Evolutionary conservation across 345 rosid species (phyloP), one percentile per base, ranked within the genome.

Genomic region (Syzygium aqueum): DNA sequence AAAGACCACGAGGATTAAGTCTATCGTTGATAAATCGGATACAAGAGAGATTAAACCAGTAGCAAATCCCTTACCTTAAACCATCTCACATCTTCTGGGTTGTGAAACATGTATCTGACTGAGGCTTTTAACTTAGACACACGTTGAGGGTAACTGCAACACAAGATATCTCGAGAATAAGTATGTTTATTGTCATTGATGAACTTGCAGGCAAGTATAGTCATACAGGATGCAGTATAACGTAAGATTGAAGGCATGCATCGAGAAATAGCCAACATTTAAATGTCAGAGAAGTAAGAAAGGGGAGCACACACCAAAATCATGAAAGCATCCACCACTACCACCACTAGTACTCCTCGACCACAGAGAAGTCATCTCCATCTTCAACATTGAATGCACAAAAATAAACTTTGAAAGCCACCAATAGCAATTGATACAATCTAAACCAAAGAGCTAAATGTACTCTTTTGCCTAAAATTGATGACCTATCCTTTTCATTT

Each of bases 21-120:
- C 16, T 16, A 54, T 80, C 23, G 6, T 59, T 22, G 56, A 43
- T 25, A 67, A 49, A 83, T 28, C 57, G 7, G 49, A 51, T 53
- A 52, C 25, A 33, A 33, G 27, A 80, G 12, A 10, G 12, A 73
- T 43, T 51, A 46, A 30, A 27, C 22, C 77, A 53, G 23, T 13
- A 54, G 63, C 80, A 51, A 86, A 49, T 46, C 37, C 61, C 87
- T 83, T 89, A 97, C 99, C 98, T 97, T 97, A 90, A 95, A 97
- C 99, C 99, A 96, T 93, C 92, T 94, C 85, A 97, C 99, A 56
- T 97, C 99, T 89, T 95, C 99, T n/a, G 98, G 99, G 87, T 89
- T 95, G 88, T 96, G 98, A 89, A 96, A 97, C 98, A 95, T 96
- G 85, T 94, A 96, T 90, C 98, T 92, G 7, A 96, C 98, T 17